Conservation (phyloP, 1,284 basidiomycete species). For the Earliella scabrosa region DNA sequence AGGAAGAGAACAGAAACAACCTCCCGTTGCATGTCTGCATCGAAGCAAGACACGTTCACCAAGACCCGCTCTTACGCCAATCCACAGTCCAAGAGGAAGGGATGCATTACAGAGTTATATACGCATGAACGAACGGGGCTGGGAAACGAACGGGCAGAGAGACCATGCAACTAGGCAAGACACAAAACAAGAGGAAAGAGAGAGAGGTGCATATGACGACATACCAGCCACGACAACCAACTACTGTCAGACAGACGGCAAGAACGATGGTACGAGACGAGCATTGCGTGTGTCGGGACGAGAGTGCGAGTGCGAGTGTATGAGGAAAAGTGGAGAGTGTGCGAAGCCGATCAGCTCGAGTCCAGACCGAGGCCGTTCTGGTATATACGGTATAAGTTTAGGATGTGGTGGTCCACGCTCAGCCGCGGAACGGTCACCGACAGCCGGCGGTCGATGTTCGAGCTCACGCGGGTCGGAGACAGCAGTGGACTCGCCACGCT, state of each 20-base stretch:
- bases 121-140: neutral
- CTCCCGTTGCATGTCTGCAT: too few relatives aligned
- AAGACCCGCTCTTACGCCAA: neutral
- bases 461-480: conserved; percentile 2
- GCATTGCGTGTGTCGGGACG: neutral
- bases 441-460: conserved; percentile 5
- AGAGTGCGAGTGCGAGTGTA: neutral
- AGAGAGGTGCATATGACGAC: neutral
- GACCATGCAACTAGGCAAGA: neutral
- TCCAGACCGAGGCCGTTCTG: conserved; percentile 21
- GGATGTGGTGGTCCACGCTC: conserved; percentile 22
- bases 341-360: conserved; percentile 6
- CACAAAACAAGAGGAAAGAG: neutral
- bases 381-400: conserved; percentile 26
- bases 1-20: too few relatives aligned
- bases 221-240: conserved; percentile 5
- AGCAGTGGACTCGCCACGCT: neutral
- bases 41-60: too few relatives aligned
- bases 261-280: neutral
- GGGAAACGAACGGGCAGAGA: neutral
- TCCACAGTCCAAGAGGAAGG: neutral
- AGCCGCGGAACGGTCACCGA: conserved; percentile 18
- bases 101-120: conserved; percentile 4
- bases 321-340: neutral
- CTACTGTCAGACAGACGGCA: neutral